Evolutionary conservation across 2,329 filamentous ascomycete species (phyloP).

Genomic region (Monilinia fructicola): DNA sequence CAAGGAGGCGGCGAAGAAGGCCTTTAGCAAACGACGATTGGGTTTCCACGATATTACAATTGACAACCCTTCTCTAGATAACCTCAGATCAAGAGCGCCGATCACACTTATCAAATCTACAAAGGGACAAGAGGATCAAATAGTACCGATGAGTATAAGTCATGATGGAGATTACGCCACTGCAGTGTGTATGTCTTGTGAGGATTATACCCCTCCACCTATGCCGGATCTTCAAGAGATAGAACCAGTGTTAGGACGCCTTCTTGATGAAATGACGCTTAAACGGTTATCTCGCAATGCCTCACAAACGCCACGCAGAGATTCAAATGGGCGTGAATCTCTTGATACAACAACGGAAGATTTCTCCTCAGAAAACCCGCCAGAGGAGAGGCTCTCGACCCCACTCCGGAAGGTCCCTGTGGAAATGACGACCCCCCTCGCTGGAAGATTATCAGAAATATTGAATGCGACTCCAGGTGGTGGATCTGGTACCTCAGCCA

Average conservation of each 20-base stretch:
- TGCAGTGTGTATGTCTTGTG: slow-evolving; percentile 61
- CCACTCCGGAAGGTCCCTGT: slow-evolving; percentile 6
- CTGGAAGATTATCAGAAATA: slow-evolving; percentile 9
- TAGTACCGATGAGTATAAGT: slow-evolving; percentile 75
- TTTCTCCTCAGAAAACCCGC: not conserved
- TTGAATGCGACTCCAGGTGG: not conserved
- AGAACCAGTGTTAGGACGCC: not conserved
- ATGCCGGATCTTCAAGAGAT: slow-evolving; percentile 12
- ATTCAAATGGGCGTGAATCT: too few species aligned
- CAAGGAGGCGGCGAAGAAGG: slow-evolving; percentile 75
- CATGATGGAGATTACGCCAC: slow-evolving; percentile 84
- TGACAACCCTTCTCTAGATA: slow-evolving; percentile 2
- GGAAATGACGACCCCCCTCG: not conserved
- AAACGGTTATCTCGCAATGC: not conserved
- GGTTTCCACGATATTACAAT: slow-evolving; percentile 61
- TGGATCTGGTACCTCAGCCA: not conserved
- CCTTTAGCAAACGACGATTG: slow-evolving; percentile 58
- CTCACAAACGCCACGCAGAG: not conserved
- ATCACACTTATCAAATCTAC: slow-evolving; percentile 32
- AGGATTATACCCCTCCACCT: slow-evolving; percentile 2
- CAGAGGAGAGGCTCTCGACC: not conserved
- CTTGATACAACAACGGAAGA: not conserved
- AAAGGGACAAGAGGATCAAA: slow-evolving; percentile 43
- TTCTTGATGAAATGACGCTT: slow-evolving; percentile 9
- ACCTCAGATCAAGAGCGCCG: slow-evolving; percentile 27